Evolutionary conservation across 2,329 filamentous ascomycete species (phyloP), one percentile per base, ranked within the genome.

Genomic region (Knufia petricola): DNA sequence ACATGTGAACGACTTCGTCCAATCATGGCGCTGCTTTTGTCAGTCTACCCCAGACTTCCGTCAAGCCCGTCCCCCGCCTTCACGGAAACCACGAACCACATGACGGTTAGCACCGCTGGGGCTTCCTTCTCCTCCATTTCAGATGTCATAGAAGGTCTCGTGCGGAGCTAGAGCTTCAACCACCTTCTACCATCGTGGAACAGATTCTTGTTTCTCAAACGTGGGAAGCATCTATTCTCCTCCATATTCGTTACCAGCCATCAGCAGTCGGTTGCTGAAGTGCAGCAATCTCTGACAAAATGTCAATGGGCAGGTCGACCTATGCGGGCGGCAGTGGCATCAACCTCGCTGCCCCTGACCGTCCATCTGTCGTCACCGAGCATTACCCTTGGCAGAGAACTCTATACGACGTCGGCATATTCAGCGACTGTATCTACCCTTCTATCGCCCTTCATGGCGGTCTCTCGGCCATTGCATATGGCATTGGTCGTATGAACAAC

Each of bases 371-470:
- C 24, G 20, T 47, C 32, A 24, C 44, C 38, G 44, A 47, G 31
- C 44, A 47, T 23, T 47, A 47, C 23, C 44, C 44, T 13, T 47
- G 44, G 44, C 32, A 38, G 19, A 47, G 36, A 34, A 38, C 46
- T 23, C 13, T 48, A 40, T 44, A 61, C 24, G 61, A 64, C 49
- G 61, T 78, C 6, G 76, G 76, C 8, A 72, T 80, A 41, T 56
- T 79, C 19, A 70, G 70, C 54, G 69, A 74, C 15, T 73, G 74
- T 2, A 60, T 80, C 2, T 64, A 77, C 2, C 77, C 77, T 0
- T 78, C 75, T 0, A 64, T 79, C 31, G 67, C 69, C 0, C 63
- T 80, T 0, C 75, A 80, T 53, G 68, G 73, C 0, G 69, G 72
- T 3, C 66, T 79, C 10, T 69, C 74, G 8, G 55, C 74, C 24